These are phyloP conservation scores for Vigna trinervia DNA, from an alignment of 306 rosid species.

Conservation along the genomic window DNA sequence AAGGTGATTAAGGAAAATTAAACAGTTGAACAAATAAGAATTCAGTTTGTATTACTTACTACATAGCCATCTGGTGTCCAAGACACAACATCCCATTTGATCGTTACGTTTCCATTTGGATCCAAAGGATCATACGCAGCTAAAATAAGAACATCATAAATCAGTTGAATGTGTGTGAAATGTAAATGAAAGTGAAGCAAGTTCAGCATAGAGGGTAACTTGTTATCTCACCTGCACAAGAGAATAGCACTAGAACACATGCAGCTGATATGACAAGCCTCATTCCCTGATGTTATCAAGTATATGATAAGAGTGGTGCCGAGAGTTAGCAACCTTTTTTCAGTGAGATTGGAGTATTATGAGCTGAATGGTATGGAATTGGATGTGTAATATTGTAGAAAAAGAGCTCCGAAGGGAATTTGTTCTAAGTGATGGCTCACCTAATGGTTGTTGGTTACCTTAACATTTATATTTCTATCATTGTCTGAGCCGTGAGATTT, in stretches of 20 bases:
- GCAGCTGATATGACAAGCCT: constrained; percentile 57
- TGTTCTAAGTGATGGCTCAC: constrained; percentile 56
- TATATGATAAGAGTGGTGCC: constrained; percentile 6
- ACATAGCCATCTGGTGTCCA: constrained; percentile 99
- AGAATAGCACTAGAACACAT: constrained; percentile 53
- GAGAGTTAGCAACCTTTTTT: constrained; percentile 34
- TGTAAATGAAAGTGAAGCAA: constrained; percentile 18
- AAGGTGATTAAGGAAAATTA: not conserved
- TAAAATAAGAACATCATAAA: constrained; percentile 43
- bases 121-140: constrained; percentile 96
- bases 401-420: constrained; percentile 43
- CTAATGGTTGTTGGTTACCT: constrained; percentile 64
- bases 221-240: constrained; percentile 61
- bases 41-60: constrained; percentile 57
- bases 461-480: constrained; percentile 40
- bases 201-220: not conserved
- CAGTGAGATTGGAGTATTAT: constrained; percentile 34
- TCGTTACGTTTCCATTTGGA: constrained; percentile 90
- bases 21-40: not conserved
- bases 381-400: constrained; percentile 41
- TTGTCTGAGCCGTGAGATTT: constrained; percentile 30
- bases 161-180: constrained; percentile 7
- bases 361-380: constrained; percentile 35
- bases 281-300: constrained; percentile 53
- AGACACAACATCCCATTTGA: constrained; percentile 94